Conservation (phyloP, 2,329 filamentous ascomycete genomes). For the Neurospora sp. region DNA sequence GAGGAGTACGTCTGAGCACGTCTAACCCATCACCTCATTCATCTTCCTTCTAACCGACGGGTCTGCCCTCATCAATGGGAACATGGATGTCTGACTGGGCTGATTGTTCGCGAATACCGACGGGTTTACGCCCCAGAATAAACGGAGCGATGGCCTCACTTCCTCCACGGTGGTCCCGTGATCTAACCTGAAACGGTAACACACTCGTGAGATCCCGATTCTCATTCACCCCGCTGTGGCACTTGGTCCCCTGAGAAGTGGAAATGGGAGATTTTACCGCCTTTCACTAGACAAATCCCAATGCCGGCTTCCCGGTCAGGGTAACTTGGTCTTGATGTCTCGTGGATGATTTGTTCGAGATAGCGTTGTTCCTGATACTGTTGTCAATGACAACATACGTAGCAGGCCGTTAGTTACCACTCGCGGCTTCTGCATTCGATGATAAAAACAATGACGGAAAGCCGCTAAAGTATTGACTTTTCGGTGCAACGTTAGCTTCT, state of each 20-base stretch:
- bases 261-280: neutral
- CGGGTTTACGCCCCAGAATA: slow-evolving; percentile 2
- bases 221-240: neutral
- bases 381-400: neutral
- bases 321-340: neutral
- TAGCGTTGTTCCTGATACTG: neutral
- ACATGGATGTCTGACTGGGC: neutral
- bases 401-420: neutral
- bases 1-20: neutral
- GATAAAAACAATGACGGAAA: neutral
- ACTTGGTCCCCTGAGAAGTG: neutral
- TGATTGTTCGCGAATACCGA: slow-evolving; percentile 4
- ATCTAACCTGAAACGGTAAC: neutral
- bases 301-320: neutral
- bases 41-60: neutral
- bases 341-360: neutral
- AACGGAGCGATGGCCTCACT: neutral
- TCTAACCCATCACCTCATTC: neutral
- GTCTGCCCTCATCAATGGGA: neutral
- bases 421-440: neutral
- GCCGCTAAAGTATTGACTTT: neutral
- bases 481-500: neutral
- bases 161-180: neutral
- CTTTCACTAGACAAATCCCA: neutral
- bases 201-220: neutral